phyloP scores from a whole-genome alignment of 148 eudicot genomes.

The Amaranthus palmeri region DNA sequence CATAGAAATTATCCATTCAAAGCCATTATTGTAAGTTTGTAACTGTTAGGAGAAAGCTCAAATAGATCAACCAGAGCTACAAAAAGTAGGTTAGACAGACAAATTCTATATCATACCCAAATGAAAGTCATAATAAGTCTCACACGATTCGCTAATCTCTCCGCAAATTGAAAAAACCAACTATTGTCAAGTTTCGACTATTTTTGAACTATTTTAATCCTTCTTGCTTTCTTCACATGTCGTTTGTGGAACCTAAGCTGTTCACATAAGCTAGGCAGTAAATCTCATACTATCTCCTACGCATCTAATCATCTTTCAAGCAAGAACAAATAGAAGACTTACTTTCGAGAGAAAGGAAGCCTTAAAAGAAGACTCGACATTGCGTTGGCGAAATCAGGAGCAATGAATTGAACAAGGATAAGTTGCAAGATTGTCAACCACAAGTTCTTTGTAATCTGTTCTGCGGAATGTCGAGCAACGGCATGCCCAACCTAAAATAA shows the following conservation, averaged over 20 bases:
- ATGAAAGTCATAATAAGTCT: too few relatives aligned
- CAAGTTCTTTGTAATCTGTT: conserved; percentile 61
- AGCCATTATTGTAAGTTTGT: too few relatives aligned
- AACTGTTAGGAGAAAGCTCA: too few relatives aligned
- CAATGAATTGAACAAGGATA: conserved; percentile 64
- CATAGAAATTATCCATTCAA: too few relatives aligned
- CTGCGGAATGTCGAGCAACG: conserved; percentile 84
- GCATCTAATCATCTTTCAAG: not conserved
- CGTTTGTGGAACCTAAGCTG: not conserved
- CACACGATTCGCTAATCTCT: too few relatives aligned
- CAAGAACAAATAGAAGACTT: conserved; percentile 9
- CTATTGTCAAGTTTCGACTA: too few relatives aligned
- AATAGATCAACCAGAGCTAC: too few relatives aligned
- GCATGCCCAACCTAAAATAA: conserved; percentile 74
- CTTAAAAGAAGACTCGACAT: conserved; percentile 62
- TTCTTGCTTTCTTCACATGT: not conserved
- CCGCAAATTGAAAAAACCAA: too few relatives aligned
- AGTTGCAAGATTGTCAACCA: conserved; percentile 72
- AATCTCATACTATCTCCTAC: not conserved
- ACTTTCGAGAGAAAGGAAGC: conserved; percentile 90
- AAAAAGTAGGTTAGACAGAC: too few relatives aligned
- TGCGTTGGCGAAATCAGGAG: conserved; percentile 72
- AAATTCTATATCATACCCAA: too few relatives aligned
- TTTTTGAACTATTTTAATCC: not conserved
- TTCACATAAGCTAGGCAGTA: not conserved